These are phyloP conservation scores for Xylaria multiplex DNA, from an alignment of 2,329 filamentous ascomycete species.

Conservation along the genomic window DNA sequence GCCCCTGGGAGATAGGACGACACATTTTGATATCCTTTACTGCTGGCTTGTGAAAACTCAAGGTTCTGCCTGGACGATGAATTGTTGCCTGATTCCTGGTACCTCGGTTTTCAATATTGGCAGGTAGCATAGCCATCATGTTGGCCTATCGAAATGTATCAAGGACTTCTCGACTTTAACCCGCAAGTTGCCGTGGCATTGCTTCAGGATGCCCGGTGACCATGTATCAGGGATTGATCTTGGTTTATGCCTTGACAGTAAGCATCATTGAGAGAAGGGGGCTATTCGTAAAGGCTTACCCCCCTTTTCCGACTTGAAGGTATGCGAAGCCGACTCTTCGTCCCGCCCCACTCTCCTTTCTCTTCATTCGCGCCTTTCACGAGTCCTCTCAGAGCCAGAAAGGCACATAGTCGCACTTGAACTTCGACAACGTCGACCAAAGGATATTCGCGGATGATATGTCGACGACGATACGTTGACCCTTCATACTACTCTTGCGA, in stretches of 20 bases:
- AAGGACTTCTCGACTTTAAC: not conserved
- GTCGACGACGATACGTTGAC: not conserved
- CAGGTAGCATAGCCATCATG: constrained; percentile 20
- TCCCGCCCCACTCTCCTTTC: constrained; percentile 5
- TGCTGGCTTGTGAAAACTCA: not conserved
- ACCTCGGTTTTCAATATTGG: not conserved
- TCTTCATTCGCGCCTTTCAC: not conserved
- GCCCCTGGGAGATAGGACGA: constrained; percentile 13
- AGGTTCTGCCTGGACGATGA: not conserved
- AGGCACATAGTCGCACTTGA: not conserved
- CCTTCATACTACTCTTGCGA: not conserved
- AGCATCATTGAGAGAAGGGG: constrained; percentile 5
- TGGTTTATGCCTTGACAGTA: constrained; percentile 17
- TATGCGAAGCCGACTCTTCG: not conserved
- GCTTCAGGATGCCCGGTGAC: not conserved
- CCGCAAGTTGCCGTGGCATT: not conserved
- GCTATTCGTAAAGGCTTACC: not conserved
- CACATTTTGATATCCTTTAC: constrained; percentile 2
- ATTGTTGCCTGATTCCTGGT: constrained; percentile 23
- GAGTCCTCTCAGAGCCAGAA: not conserved
- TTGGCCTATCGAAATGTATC: not conserved
- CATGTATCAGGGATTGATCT: not conserved
- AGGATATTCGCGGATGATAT: not conserved
- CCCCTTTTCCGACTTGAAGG: constrained; percentile 5
- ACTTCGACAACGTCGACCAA: not conserved